A percentile compares a stretch with the other conserved stretches of the same genome.
phyloP scores from a whole-genome alignment of 768 basidiomycete species.

The Lepiota subincarnata region DNA sequence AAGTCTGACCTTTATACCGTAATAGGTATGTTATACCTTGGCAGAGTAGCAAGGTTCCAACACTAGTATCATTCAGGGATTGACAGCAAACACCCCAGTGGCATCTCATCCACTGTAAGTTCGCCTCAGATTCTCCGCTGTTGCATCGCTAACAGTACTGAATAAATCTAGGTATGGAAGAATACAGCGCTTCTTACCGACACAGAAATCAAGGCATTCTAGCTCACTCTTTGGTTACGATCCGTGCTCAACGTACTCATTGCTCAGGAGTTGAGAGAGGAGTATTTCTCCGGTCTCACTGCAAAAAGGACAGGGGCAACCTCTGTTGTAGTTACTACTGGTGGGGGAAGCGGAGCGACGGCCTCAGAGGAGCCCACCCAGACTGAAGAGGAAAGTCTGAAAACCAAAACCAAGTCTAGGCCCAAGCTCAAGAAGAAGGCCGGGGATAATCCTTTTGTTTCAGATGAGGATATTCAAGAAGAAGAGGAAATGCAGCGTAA shows the following conservation, averaged over 20 bases:
- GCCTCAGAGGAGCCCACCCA: constrained; percentile 16
- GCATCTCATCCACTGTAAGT: constrained; percentile 64
- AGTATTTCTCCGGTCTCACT: constrained; percentile 47
- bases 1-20: constrained; percentile 68
- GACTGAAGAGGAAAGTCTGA: constrained; percentile 6
- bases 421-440: constrained; percentile 41
- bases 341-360: constrained; percentile 2
- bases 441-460: constrained; percentile 56
- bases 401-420: constrained; percentile 34
- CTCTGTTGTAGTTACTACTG: not conserved
- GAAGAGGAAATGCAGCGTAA: constrained; percentile 9
- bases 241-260: not conserved
- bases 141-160: constrained; percentile 3
- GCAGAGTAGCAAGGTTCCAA: not conserved
- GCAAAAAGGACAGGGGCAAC: constrained; percentile 21
- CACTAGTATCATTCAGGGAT: constrained; percentile 40
- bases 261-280: constrained; percentile 57
- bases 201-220: constrained; percentile 54
- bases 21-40: constrained; percentile 37
- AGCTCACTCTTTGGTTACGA: not conserved
- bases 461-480: constrained; percentile 34
- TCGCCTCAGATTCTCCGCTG: not conserved
- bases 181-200: constrained; percentile 54
- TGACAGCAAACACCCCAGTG: constrained; percentile 75
- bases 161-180: constrained; percentile 57